Conservation (phyloP, 306 rosid genomes). For the Prunus dulcis region DNA sequence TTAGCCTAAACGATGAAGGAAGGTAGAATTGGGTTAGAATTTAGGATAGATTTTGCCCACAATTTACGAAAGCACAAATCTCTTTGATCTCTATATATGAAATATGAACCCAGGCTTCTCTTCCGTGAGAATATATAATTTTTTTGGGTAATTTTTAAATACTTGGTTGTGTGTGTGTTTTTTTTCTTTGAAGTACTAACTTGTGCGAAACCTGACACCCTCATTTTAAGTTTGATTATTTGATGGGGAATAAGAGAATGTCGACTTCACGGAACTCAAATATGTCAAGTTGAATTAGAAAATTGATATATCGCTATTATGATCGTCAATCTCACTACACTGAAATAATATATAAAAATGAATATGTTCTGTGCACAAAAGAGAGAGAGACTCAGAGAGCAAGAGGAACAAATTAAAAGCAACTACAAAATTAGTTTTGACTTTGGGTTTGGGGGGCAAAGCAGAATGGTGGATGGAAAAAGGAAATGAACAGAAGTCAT, state of each 20-base stretch:
- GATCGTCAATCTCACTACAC: neutral
- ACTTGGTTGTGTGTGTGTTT: too few species aligned
- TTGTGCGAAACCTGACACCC: too few species aligned
- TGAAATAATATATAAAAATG: neutral
- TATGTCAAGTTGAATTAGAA: neutral
- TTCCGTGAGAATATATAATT: too few species aligned
- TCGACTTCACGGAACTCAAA: neutral
- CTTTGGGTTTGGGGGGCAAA: neutral
- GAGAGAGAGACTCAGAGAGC: neutral
- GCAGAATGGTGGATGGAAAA: conserved; percentile 3
- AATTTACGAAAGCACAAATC: too few species aligned
- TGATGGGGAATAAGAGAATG: neutral
- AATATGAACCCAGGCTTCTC: too few species aligned
- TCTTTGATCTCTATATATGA: too few species aligned
- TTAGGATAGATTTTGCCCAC: too few species aligned
- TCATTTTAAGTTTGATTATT: neutral
- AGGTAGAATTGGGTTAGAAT: too few species aligned
- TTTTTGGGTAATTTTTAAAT: neutral
- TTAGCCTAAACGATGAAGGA: too few species aligned
- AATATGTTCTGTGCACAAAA: neutral
- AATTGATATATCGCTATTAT: neutral
- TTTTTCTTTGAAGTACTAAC: too few species aligned
- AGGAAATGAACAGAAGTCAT: neutral
- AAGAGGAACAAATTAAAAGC: neutral
- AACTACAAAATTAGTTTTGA: conserved; percentile 5